Base-by-base conservation (phyloP, 1,139 yeast genomes). In the Wickerhamiella infanticola region DNA sequence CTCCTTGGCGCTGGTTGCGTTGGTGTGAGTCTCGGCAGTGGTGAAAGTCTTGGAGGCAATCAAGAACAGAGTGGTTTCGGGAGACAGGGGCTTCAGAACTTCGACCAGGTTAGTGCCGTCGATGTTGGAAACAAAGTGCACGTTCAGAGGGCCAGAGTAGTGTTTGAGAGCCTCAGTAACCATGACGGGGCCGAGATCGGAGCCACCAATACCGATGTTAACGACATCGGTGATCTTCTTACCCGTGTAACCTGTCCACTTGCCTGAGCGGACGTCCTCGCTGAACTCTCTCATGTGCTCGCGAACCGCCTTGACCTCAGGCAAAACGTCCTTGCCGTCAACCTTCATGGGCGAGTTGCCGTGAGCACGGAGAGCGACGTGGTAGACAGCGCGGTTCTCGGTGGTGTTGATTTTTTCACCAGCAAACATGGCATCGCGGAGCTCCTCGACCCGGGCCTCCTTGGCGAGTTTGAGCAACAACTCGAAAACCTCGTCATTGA, bases 141-240 rank as follows among this genome's bases (percentile, higher is more conserved):
- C 95, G 53, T 72, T 68, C 58, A 90, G 72, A 52, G 79, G 78
- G 60, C 80, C 73, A 52, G 88, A 71, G 68, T 90, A 90, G 54
- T 83, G 79, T 73, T 88, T 90, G 64, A 90, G 76, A 37, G 98
- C 96, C 70, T 90, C 97, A 50, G 96, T 86, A 57, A 90, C 97
- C 98, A 90, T 90, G 48, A 90, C 97, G 44, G 98, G 98, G 58
- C 98, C 98, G 60, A 90, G 75, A 66, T 90, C 98, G 31, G 97
- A 86, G 56, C 98, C 98, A 63, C 98, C 98, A 63, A 90, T 90
- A 68, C 98, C 98, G 60, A 90, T 84, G 74, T 90, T 90, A 61
- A 90, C 97, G 50, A 90, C 79, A 62, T 86, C 94, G 57, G 93
- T 82, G 66, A 90, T 90, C 57, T 73, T 69, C 74, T 86, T 86